phyloP scores from a whole-genome alignment of 2,329 filamentous ascomycete species.

The Penicillium sp. region DNA sequence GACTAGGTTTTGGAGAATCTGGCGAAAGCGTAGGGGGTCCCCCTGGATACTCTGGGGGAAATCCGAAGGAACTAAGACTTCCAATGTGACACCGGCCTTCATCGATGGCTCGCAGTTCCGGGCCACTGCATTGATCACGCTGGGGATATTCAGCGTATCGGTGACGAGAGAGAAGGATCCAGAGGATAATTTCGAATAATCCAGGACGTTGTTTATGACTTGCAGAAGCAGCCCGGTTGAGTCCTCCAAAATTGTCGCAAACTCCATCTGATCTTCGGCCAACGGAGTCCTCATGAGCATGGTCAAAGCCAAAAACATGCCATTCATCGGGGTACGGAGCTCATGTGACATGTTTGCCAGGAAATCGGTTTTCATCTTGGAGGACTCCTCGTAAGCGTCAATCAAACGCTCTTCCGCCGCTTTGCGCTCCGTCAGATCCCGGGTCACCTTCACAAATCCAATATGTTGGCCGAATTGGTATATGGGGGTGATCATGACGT shows the following conservation, averaged over 20 bases:
- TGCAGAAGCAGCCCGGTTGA: constrained; percentile 59
- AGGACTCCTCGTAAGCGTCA: constrained; percentile 60
- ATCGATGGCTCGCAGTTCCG: constrained; percentile 51
- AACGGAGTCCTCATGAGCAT: constrained; percentile 57
- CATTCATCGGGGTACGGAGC: constrained; percentile 65
- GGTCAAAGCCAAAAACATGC: constrained; percentile 59
- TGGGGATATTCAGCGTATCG: constrained; percentile 51
- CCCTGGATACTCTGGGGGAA: constrained; percentile 54
- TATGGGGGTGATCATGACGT: constrained; percentile 59
- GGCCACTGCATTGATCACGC: constrained; percentile 50
- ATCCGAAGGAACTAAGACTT: constrained; percentile 45
- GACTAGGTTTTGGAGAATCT: constrained; percentile 63
- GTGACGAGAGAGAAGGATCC: constrained; percentile 59
- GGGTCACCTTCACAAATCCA: constrained; percentile 60
- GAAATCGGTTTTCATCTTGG: constrained; percentile 62
- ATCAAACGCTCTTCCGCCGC: constrained; percentile 57
- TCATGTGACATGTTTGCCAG: constrained; percentile 65
- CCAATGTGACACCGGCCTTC: constrained; percentile 49
- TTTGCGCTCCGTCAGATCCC: constrained; percentile 58
- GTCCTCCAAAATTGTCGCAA: constrained; percentile 58
- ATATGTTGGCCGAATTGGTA: constrained; percentile 54
- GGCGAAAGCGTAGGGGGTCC: constrained; percentile 60
- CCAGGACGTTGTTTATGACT: constrained; percentile 66
- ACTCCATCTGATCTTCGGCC: constrained; percentile 56
- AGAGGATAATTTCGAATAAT: constrained; percentile 63